phyloP scores from a whole-genome alignment of 192 early-diverging fungal species.

The Dimargaris xerosporica region DNA sequence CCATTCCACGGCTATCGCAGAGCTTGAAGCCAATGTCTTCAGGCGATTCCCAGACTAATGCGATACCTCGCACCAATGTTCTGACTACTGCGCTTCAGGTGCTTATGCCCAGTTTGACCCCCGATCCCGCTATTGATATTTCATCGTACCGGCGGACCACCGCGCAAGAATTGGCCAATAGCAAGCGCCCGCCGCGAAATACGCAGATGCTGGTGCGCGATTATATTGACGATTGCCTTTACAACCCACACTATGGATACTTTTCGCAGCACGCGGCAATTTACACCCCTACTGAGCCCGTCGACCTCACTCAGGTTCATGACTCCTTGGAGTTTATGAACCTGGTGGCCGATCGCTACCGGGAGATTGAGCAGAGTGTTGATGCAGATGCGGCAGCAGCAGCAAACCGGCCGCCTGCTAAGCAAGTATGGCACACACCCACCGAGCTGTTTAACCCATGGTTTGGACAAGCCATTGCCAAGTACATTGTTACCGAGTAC shows the following conservation, averaged over 20 bases:
- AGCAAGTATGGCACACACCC: slow-evolving; percentile 97
- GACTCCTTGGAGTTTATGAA: slow-evolving; percentile 62
- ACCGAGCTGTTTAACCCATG: slow-evolving; percentile 88
- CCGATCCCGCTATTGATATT: not conserved
- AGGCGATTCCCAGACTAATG: not conserved
- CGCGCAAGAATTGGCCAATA: slow-evolving; percentile 25
- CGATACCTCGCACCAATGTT: not conserved
- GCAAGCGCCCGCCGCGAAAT: slow-evolving; percentile 29
- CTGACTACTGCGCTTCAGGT: not conserved
- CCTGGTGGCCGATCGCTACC: slow-evolving; percentile 56
- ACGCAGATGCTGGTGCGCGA: slow-evolving; percentile 66
- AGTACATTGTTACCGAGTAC: slow-evolving; percentile 70
- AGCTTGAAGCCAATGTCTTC: not conserved
- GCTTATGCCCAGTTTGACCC: not conserved
- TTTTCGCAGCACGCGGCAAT: slow-evolving; percentile 89
- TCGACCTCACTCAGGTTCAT: slow-evolving; percentile 45
- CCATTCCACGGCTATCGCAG: not conserved
- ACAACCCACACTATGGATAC: slow-evolving; percentile 93
- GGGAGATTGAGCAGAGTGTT: slow-evolving; percentile 64
- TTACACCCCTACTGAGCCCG: slow-evolving; percentile 44
- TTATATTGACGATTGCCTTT: slow-evolving; percentile 90
- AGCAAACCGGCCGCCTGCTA: slow-evolving; percentile 56
- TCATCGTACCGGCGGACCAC: slow-evolving; percentile 29
- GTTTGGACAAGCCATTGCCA: slow-evolving; percentile 86
- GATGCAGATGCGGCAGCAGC: no score